Evolutionary conservation across 352 stramenopile species (phyloP).

Genomic region (Pythium sp.): DNA sequence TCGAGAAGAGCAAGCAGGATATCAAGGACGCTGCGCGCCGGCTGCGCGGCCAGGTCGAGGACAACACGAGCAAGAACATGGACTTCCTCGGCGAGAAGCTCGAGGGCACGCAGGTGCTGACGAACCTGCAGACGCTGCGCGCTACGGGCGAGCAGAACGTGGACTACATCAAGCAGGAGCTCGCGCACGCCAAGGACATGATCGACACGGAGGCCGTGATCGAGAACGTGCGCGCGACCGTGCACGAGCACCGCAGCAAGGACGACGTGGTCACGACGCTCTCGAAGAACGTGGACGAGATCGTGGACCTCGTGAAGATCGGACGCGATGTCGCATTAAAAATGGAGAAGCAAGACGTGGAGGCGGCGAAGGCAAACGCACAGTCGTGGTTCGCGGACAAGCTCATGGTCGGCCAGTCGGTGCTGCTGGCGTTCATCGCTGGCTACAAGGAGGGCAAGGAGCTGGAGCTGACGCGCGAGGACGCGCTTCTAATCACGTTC

Average conservation of each 20-base stretch:
- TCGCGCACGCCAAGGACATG: constrained; percentile 44
- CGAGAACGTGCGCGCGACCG: constrained; percentile 51
- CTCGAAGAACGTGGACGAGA: constrained; percentile 67
- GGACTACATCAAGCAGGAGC: constrained; percentile 49
- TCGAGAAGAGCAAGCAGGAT: constrained; percentile 65
- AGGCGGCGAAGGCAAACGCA: constrained; percentile 51
- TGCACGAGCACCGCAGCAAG: constrained; percentile 64
- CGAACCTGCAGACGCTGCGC: constrained; percentile 52
- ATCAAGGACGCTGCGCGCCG: constrained; percentile 43
- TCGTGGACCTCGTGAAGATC: constrained; percentile 58
- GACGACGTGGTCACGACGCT: constrained; percentile 66
- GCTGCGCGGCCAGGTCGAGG: constrained; percentile 53
- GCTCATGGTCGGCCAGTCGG: constrained; percentile 72
- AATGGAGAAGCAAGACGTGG: constrained; percentile 62
- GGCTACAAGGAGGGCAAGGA: constrained; percentile 79
- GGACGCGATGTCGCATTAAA: constrained; percentile 52
- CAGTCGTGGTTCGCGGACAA: constrained; percentile 87
- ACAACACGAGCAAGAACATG: constrained; percentile 54
- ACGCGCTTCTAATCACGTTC: constrained; percentile 72
- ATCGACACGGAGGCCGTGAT: constrained; percentile 65
- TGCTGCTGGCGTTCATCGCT: constrained; percentile 81
- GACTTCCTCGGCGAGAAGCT: constrained; percentile 60
- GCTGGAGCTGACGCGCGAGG: constrained; percentile 68
- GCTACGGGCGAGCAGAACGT: constrained; percentile 53
- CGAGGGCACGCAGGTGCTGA: constrained; percentile 59